A percentile compares a stretch with the other conserved stretches of the same genome.
phyloP scores from a whole-genome alignment of 176 grass and related monocot genomes.

The Phoenix dactylifera region DNA sequence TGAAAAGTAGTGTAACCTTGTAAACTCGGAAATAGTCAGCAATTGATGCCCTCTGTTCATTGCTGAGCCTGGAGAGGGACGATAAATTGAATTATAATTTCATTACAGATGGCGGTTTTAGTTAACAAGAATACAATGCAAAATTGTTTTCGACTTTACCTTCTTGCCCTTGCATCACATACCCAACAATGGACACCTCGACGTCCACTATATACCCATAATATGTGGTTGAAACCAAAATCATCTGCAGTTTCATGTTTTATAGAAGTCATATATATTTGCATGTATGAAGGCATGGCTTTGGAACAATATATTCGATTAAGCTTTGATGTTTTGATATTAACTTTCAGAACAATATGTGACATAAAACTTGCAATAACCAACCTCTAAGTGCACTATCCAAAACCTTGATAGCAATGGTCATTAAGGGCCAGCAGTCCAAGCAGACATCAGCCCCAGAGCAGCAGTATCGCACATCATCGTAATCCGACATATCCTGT shows the following conservation, averaged over 20 bases:
- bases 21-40: conserved; percentile 84
- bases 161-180: conserved; percentile 88
- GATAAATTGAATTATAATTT: too few species aligned
- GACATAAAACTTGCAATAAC: conserved; percentile 1
- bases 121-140: conserved; percentile 4
- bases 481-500: conserved; percentile 97
- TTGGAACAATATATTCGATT: too few species aligned
- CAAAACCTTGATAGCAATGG: conserved; percentile 81
- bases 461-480: conserved; percentile 95
- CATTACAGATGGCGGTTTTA: too few species aligned
- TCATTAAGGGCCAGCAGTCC: conserved; percentile 98
- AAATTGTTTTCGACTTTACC: conserved; percentile 25
- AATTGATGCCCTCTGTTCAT: conserved; percentile 82
- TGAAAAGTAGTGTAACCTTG: conserved; percentile 40
- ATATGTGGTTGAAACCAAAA: conserved; percentile 95
- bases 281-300: too few species aligned
- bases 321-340: too few species aligned
- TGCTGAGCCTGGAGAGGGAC: conserved; percentile 43
- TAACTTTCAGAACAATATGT: too few species aligned
- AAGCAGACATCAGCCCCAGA: conserved; percentile 78
- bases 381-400: conserved; percentile 82
- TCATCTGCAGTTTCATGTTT: conserved; percentile 43
- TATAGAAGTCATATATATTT: background rate
- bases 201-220: conserved; percentile 91
- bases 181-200: conserved; percentile 99